Evolutionary conservation across 441 rosid species (phyloP).

Genomic region (Daphne laureola): DNA sequence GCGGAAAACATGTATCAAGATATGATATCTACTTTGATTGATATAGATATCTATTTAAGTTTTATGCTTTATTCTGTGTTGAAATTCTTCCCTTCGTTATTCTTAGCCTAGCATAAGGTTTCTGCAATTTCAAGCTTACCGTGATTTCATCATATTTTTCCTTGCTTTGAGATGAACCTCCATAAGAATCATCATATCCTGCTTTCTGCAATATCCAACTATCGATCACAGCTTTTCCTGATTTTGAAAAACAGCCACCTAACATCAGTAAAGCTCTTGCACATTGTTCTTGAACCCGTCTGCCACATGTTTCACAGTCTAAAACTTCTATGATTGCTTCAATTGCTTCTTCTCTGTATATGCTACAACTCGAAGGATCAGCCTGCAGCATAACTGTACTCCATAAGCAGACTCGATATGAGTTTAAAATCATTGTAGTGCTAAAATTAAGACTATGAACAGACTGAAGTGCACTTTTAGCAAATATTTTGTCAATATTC

Average conservation of each 20-base stretch:
- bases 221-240: constrained; percentile 25
- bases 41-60: too few species aligned
- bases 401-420: constrained; percentile 1
- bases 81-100: too few species aligned
- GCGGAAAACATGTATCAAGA: too few species aligned
- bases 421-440: too few species aligned
- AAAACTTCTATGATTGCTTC: constrained; percentile 35
- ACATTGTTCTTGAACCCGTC: constrained; percentile 41
- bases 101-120: too few species aligned
- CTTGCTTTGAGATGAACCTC: constrained; percentile 14
- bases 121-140: constrained; percentile 22
- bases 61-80: too few species aligned
- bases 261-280: constrained; percentile 46
- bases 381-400: constrained; percentile 40
- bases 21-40: too few species aligned
- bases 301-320: constrained; percentile 24
- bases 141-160: constrained; percentile 11
- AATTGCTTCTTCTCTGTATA: constrained; percentile 59
- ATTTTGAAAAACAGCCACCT: constrained; percentile 33
- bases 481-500: too few species aligned
- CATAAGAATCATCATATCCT: constrained; percentile 19
- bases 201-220: constrained; percentile 38
- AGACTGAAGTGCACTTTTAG: too few species aligned
- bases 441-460: too few species aligned
- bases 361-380: constrained; percentile 38